phyloP scores from a whole-genome alignment of 163 green algal species.

The Volvox carteri region DNA sequence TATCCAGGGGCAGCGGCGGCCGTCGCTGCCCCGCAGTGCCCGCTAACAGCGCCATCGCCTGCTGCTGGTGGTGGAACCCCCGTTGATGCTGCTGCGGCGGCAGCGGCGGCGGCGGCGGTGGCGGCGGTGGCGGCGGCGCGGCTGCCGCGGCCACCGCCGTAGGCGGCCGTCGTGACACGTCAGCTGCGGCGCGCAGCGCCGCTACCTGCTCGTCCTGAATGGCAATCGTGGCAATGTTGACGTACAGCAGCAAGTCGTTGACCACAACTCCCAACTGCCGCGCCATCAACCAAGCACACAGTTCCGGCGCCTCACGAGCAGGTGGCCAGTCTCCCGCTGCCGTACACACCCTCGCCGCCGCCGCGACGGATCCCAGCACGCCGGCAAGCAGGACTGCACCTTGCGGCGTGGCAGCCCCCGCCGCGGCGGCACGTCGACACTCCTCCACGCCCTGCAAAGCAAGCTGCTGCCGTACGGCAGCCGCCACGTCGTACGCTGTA shows the following conservation, averaged over 20 bases:
- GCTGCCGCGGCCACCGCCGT: background rate
- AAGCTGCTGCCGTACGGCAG: conserved; percentile 23
- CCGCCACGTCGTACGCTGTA: conserved; percentile 23
- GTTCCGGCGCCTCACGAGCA: background rate
- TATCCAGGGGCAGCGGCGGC: background rate
- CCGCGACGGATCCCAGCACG: background rate
- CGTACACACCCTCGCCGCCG: background rate
- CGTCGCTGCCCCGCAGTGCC: background rate
- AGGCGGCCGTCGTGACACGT: background rate
- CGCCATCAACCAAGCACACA: background rate
- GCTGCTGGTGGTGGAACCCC: background rate
- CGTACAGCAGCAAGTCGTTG: conserved; percentile 31
- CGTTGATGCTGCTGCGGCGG: too few relatives aligned
- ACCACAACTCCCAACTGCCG: conserved; percentile 29
- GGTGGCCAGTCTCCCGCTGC: background rate
- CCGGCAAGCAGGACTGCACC: background rate
- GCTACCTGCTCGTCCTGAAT: conserved; percentile 12
- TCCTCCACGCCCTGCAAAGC: background rate
- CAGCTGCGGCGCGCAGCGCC: conserved; percentile 3
- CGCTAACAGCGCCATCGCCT: background rate
- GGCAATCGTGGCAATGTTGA: conserved; percentile 11
- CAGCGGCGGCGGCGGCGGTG: too few relatives aligned
- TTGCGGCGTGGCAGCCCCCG: background rate
- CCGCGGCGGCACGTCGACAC: background rate
- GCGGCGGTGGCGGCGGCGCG: too few relatives aligned